These are phyloP conservation scores for Alternaria ethzedia DNA, from an alignment of 2,329 filamentous ascomycete species.

Conservation along the genomic window DNA sequence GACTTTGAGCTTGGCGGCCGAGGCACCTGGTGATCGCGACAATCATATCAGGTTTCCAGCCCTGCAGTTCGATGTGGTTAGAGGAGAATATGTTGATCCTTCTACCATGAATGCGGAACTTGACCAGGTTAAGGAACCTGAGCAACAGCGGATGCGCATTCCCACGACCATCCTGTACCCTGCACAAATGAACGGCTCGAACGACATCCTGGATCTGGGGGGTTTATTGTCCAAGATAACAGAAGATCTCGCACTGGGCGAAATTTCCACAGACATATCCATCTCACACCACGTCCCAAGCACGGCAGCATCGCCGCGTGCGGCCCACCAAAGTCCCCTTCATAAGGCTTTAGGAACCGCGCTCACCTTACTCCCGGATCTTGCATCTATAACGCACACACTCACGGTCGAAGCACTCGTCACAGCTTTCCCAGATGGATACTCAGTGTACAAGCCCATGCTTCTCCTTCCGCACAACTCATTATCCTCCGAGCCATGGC, in stretches of 20 bases:
- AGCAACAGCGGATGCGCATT: conserved; percentile 25
- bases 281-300: conserved; percentile 11
- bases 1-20: no score
- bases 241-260: conserved; percentile 11
- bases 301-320: not conserved
- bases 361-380: conserved; percentile 17
- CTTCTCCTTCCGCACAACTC: conserved; percentile 62
- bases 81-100: not conserved
- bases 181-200: not conserved
- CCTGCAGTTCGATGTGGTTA: conserved; percentile 1
- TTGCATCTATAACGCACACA: conserved; percentile 17
- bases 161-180: conserved; percentile 20
- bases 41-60: not conserved
- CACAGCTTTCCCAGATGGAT: conserved; percentile 48
- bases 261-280: conserved; percentile 18
- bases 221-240: conserved; percentile 8
- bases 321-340: conserved; percentile 26
- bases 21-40: not conserved
- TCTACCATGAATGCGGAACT: not conserved
- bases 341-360: conserved; percentile 27
- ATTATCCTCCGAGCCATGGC: conserved; percentile 49
- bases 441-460: conserved; percentile 64
- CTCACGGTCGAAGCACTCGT: conserved; percentile 25
- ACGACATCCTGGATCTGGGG: not conserved
- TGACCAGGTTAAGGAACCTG: not conserved